Percentiles rank a stretch among this genome's conserved stretches.
Evolutionary conservation across 495 filamentous ascomycete species (phyloP).

Genomic region (Penicillium longicatenatum): DNA sequence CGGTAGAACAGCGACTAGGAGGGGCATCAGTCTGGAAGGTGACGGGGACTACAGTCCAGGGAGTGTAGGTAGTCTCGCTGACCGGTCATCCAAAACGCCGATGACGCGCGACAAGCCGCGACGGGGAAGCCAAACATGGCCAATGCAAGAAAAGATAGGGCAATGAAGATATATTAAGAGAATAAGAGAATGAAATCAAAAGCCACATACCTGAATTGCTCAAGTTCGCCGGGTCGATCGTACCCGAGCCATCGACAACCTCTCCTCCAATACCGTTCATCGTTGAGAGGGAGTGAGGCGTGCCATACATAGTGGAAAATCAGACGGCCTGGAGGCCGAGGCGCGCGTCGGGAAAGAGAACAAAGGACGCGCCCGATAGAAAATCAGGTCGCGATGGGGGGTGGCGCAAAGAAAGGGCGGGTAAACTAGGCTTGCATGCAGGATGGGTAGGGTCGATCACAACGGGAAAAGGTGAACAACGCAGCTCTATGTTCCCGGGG

Average conservation of each 20-base stretch:
- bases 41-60: constrained; percentile 14
- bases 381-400: constrained; percentile 24
- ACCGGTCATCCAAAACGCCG: constrained; percentile 1
- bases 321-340: constrained; percentile 37
- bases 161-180: constrained; percentile 1
- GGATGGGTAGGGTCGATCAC: constrained; percentile 20
- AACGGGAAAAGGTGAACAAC: constrained; percentile 19
- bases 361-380: constrained; percentile 9
- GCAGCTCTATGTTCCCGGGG: constrained; percentile 13
- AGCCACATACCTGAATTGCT: constrained; percentile 60
- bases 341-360: constrained; percentile 36
- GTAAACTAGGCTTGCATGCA: constrained; percentile 34
- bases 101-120: constrained; percentile 12
- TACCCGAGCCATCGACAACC: constrained; percentile 71
- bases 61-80: background rate
- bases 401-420: constrained; percentile 25
- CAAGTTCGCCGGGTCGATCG: constrained; percentile 78
- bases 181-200: constrained; percentile 7
- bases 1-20: constrained; percentile 48
- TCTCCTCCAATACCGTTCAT: constrained; percentile 64
- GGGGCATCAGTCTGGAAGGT: constrained; percentile 44
- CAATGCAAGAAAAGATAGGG: background rate
- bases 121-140: background rate
- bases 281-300: constrained; percentile 51
- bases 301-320: constrained; percentile 56